Percentiles rank a stretch among this genome's conserved stretches.
Evolutionary conservation across 108 stramenopile species (phyloP).

Genomic region (Chaetoceros tenuissimus): DNA sequence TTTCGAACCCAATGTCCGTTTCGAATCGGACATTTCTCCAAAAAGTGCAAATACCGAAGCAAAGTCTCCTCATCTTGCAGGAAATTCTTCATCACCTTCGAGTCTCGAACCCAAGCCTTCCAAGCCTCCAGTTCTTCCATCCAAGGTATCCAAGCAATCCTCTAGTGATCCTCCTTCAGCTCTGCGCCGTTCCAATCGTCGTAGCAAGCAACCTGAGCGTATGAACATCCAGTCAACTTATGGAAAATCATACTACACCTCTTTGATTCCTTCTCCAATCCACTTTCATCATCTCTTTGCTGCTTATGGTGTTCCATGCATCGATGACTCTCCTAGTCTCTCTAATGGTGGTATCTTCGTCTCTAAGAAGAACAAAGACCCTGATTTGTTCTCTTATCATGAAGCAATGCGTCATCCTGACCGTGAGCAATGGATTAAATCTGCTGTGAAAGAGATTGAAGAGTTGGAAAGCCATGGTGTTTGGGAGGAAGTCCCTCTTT

Average conservation of each 20-base stretch:
- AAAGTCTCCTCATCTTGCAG: neutral
- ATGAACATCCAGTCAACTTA: neutral
- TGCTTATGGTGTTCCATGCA: neutral
- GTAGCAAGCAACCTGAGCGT: too few species aligned
- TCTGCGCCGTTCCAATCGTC: too few species aligned
- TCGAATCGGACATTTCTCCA: neutral
- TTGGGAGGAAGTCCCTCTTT: constrained; percentile 1
- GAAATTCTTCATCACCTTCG: neutral
- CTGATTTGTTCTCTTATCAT: constrained; percentile 1
- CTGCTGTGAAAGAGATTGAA: neutral
- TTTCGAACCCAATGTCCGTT: neutral
- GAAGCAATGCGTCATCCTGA: constrained; percentile 2
- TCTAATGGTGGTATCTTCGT: neutral
- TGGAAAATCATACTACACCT: neutral
- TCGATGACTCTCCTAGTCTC: neutral
- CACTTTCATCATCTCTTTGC: neutral
- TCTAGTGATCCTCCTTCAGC: too few species aligned
- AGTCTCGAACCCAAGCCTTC: neutral
- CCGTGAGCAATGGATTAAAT: neutral
- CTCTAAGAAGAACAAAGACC: neutral
- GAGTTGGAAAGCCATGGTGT: neutral
- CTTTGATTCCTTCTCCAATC: neutral
- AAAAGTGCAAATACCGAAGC: neutral
- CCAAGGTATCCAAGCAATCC: neutral
- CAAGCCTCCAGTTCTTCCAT: neutral